A percentile compares a stretch with the other conserved stretches of the same genome.
Conservation (phyloP, 2,329 filamentous ascomycete species). For the Epichloe gansuensis region DNA sequence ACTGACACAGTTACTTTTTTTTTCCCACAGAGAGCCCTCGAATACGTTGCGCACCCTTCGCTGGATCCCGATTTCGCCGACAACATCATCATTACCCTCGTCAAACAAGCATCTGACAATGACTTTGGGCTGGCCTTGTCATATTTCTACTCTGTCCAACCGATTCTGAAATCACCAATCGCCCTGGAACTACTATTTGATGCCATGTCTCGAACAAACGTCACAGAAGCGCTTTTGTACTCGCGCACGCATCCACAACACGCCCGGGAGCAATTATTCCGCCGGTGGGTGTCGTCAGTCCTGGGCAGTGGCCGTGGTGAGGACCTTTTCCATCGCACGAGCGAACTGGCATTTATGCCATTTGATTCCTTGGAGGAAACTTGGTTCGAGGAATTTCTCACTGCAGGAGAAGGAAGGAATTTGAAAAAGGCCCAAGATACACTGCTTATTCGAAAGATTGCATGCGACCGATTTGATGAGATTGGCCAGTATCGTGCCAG, state of each 20-base stretch:
- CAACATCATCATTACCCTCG: slow-evolving; percentile 61
- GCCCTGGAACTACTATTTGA: slow-evolving; percentile 56
- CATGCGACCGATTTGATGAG: slow-evolving; percentile 46
- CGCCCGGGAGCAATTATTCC: slow-evolving; percentile 52
- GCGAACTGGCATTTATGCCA: slow-evolving; percentile 60
- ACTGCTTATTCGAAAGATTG: slow-evolving; percentile 59
- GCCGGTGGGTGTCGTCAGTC: slow-evolving; percentile 48
- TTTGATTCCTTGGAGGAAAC: slow-evolving; percentile 57
- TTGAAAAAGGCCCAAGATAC: slow-evolving; percentile 58
- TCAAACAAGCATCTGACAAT: slow-evolving; percentile 43
- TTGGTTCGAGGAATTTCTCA: slow-evolving; percentile 61
- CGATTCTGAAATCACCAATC: slow-evolving; percentile 50
- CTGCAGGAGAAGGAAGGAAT: slow-evolving; percentile 49
- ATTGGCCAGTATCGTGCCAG: slow-evolving; percentile 29
- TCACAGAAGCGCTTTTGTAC: slow-evolving; percentile 64
- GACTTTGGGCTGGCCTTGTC: slow-evolving; percentile 57
- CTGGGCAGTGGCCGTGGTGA: slow-evolving; percentile 29
- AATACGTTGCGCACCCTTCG: slow-evolving; percentile 67
- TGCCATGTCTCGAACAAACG: slow-evolving; percentile 51
- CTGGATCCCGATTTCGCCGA: slow-evolving; percentile 71
- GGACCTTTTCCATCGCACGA: slow-evolving; percentile 40
- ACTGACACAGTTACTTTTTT: background rate
- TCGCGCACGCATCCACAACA: slow-evolving; percentile 50
- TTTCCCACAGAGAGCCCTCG: slow-evolving; percentile 46
- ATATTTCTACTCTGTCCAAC: slow-evolving; percentile 66